Evolutionary conservation across 257 asterid species (phyloP).

Genomic region (Nicotiana otophora): DNA sequence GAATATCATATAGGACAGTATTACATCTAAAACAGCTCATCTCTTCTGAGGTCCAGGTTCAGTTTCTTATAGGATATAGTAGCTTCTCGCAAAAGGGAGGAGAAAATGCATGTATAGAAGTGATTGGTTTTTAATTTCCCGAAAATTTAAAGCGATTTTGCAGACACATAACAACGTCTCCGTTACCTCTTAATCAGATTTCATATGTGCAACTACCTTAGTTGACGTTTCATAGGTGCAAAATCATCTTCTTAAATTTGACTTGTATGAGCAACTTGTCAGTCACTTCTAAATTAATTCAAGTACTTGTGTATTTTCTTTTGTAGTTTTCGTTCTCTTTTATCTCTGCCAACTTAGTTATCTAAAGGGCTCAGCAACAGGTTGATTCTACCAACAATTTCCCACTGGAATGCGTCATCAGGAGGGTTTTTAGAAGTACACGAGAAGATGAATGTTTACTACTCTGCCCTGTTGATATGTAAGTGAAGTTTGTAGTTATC

Average conservation of each 20-base stretch:
- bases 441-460: constrained; percentile 89
- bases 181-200: neutral
- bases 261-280: neutral
- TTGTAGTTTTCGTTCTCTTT: neutral
- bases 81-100: neutral
- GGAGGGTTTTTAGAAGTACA: constrained; percentile 77
- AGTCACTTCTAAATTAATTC: neutral
- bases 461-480: constrained; percentile 97
- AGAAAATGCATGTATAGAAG: neutral
- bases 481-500: constrained; percentile 33
- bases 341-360: neutral
- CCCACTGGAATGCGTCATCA: constrained; percentile 82
- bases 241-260: neutral
- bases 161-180: neutral
- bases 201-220: neutral
- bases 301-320: neutral
- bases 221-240: neutral
- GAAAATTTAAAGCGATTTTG: neutral
- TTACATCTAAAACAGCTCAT: neutral
- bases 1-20: neutral
- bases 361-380: constrained; percentile 37
- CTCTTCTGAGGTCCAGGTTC: neutral
- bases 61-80: neutral
- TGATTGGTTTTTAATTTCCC: neutral
- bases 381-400: constrained; percentile 81